These are phyloP conservation scores for Eimeria sp. DNA, from an alignment of 169 alveolate genomes.

Conservation along the genomic window DNA sequence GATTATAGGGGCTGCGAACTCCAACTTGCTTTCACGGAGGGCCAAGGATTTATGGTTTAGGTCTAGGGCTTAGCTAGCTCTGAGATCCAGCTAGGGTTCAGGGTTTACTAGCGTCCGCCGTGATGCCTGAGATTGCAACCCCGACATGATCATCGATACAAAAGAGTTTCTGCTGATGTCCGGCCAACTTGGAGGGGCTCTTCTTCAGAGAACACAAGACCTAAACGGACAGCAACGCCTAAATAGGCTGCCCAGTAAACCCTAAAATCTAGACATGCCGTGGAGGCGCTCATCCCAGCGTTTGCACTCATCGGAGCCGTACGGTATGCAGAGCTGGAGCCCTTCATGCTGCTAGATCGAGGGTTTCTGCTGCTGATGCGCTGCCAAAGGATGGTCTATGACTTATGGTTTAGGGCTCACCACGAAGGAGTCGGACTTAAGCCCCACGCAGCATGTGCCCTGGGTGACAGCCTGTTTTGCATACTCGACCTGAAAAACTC, in stretches of 20 bases:
- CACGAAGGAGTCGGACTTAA: constrained; percentile 75
- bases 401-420: constrained; percentile 63
- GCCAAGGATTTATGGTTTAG: neutral
- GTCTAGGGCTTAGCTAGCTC: neutral
- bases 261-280: constrained; percentile 9
- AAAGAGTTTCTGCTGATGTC: constrained; percentile 97
- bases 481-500: constrained; percentile 82
- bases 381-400: neutral
- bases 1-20: neutral
- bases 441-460: constrained; percentile 86
- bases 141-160: constrained; percentile 98
- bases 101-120: constrained; percentile 98
- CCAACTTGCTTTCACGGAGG: neutral
- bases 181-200: constrained; percentile 95
- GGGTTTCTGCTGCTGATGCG: neutral
- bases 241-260: neutral
- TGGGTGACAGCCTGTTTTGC: constrained; percentile 85
- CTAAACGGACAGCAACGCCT: neutral
- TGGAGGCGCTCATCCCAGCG: neutral
- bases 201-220: constrained; percentile 94
- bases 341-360: neutral
- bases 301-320: neutral
- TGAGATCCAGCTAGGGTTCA: constrained; percentile 2
- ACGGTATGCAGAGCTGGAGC: too few relatives aligned
- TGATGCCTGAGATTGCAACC: constrained; percentile 98